phyloP scores from a whole-genome alignment of 139 green algal genomes.

The Trebouxia sp. region DNA sequence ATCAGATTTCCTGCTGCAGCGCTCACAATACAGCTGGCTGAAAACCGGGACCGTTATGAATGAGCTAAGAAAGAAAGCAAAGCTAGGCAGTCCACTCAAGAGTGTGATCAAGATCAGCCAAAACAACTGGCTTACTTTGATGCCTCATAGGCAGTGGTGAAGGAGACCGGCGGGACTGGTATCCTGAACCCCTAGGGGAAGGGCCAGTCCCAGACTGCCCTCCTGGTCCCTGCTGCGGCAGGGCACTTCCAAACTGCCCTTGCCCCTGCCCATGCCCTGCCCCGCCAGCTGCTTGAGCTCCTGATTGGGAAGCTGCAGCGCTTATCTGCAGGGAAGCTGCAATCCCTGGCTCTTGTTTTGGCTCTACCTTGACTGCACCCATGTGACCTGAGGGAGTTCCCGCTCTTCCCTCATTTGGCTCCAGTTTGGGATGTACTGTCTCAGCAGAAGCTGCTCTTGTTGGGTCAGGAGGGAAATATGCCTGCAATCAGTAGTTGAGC shows the following conservation, averaged over 20 bases:
- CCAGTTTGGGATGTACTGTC: background rate
- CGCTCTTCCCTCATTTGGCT: background rate
- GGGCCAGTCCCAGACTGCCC: background rate
- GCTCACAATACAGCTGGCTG: no score
- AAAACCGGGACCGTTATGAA: no score
- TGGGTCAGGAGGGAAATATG: background rate
- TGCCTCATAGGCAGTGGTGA: slow-evolving; percentile 8
- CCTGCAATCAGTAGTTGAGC: no score
- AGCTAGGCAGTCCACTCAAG: no score
- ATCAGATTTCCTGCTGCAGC: no score
- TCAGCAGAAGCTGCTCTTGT: slow-evolving; percentile 2
- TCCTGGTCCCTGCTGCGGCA: background rate
- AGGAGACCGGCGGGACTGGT: background rate
- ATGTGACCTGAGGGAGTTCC: background rate
- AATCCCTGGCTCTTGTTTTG: background rate
- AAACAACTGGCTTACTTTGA: background rate
- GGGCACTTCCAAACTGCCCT: background rate
- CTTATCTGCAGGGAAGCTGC: background rate
- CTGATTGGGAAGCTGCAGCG: background rate
- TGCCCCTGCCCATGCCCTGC: background rate
- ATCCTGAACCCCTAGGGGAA: background rate
- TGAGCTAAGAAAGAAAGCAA: no score
- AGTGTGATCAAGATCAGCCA: background rate
- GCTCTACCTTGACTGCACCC: background rate
- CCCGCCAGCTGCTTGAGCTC: background rate